Evolutionary conservation across 2,329 filamentous ascomycete genomes (phyloP).

Genomic region (Trichoderma koningii): DNA sequence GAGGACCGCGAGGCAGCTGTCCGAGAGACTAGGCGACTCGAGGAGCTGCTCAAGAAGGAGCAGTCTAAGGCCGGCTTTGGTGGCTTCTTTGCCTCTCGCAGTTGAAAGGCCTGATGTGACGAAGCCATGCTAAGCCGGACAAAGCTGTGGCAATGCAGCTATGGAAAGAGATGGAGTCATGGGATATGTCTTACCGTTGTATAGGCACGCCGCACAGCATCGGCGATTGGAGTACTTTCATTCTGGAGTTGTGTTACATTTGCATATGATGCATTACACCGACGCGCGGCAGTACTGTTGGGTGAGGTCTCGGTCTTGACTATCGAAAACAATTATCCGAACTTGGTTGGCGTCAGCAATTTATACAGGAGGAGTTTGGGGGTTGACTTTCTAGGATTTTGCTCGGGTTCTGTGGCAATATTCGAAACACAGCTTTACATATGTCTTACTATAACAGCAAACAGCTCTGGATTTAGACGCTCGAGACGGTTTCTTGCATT

Average conservation of each 20-base stretch:
- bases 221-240: constrained; percentile 42
- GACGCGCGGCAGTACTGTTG: background rate
- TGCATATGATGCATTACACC: constrained; percentile 28
- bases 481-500: constrained; percentile 14
- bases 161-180: constrained; percentile 8
- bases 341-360: constrained; percentile 1
- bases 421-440: background rate
- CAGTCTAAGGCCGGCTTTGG: constrained; percentile 51
- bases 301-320: background rate
- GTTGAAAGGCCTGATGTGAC: background rate
- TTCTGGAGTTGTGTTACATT: constrained; percentile 31
- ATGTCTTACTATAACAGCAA: constrained; percentile 14
- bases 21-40: constrained; percentile 68
- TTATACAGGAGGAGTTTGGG: constrained; percentile 17
- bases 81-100: constrained; percentile 20
- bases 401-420: background rate
- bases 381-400: background rate
- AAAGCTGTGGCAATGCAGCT: background rate
- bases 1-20: constrained; percentile 73
- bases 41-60: constrained; percentile 66
- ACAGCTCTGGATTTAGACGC: background rate
- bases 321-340: background rate
- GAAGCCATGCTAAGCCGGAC: background rate
- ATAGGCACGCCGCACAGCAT: constrained; percentile 37
- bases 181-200: background rate